A percentile compares a stretch with the other conserved stretches of the same genome.
Evolutionary conservation across 1,139 yeast species (phyloP).

Genomic region (Lodderomyces margitis): DNA sequence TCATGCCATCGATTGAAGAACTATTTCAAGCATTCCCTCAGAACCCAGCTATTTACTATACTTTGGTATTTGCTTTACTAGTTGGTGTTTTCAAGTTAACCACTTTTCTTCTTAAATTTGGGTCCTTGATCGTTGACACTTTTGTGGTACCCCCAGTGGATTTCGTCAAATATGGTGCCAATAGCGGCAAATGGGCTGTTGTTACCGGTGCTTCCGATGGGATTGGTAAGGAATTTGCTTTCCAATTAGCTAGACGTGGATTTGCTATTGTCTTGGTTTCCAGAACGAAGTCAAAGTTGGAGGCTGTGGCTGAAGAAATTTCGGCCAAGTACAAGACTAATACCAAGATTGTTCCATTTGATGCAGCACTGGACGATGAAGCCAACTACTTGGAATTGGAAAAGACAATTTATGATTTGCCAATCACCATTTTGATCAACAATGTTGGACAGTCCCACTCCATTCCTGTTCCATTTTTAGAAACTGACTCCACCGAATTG

Average conservation of each 20-base stretch:
- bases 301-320: constrained; percentile 63
- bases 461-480: constrained; percentile 89
- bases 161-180: constrained; percentile 68
- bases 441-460: constrained; percentile 95
- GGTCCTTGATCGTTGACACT: constrained; percentile 51
- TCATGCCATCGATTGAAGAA: constrained; percentile 17
- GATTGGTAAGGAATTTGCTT: constrained; percentile 87
- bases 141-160: constrained; percentile 64
- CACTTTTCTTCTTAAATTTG: constrained; percentile 35
- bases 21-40: constrained; percentile 19
- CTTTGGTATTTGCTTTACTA: constrained; percentile 36
- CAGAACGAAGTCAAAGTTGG: constrained; percentile 78
- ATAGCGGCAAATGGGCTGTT: constrained; percentile 74
- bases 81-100: constrained; percentile 55
- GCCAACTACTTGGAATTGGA: constrained; percentile 49
- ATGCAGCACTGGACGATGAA: constrained; percentile 60
- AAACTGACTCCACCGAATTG: constrained; percentile 73
- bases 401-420: constrained; percentile 48
- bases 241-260: constrained; percentile 82
- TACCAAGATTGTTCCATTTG: constrained; percentile 72
- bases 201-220: constrained; percentile 98
- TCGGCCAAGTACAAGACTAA: constrained; percentile 56
- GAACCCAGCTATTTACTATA: constrained; percentile 20
- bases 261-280: constrained; percentile 82
- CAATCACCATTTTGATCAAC: constrained; percentile 76